These are phyloP conservation scores for Pisolithus marmoratus DNA, from an alignment of 768 basidiomycete species.

Conservation along the genomic window DNA sequence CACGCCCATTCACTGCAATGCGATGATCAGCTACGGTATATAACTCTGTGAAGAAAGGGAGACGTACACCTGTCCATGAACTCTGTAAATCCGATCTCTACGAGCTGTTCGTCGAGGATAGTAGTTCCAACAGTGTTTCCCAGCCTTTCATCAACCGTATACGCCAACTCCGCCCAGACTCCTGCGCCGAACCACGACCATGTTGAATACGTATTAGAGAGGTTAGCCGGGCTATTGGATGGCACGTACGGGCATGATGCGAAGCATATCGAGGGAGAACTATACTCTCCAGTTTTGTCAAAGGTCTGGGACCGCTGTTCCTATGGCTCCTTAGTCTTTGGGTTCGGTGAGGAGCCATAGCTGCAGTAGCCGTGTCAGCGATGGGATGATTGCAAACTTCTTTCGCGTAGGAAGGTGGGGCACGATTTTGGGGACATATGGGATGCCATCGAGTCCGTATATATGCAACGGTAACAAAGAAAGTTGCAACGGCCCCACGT, in stretches of 20 bases:
- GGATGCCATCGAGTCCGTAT: too few relatives aligned
- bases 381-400: too few relatives aligned
- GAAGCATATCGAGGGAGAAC: background rate
- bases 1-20: constrained; percentile 20
- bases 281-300: background rate
- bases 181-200: constrained; percentile 9
- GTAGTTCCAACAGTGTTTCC: background rate
- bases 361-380: too few relatives aligned
- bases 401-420: too few relatives aligned
- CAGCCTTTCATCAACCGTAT: constrained; percentile 11
- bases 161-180: constrained; percentile 23
- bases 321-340: background rate
- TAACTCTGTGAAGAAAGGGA: too few relatives aligned
- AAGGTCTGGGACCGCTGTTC: too few relatives aligned
- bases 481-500: too few relatives aligned
- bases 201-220: background rate
- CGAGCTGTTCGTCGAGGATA: constrained; percentile 3
- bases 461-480: too few relatives aligned
- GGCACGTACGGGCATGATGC: background rate
- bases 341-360: background rate
- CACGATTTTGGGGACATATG: too few relatives aligned
- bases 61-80: constrained; percentile 22
- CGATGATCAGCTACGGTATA: background rate
- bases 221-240: background rate
- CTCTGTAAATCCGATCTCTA: constrained; percentile 21